Percentiles rank a stretch among this genome's conserved stretches.
Conservation (phyloP, 176 grass and related monocot species). For the Avena atlantica region DNA sequence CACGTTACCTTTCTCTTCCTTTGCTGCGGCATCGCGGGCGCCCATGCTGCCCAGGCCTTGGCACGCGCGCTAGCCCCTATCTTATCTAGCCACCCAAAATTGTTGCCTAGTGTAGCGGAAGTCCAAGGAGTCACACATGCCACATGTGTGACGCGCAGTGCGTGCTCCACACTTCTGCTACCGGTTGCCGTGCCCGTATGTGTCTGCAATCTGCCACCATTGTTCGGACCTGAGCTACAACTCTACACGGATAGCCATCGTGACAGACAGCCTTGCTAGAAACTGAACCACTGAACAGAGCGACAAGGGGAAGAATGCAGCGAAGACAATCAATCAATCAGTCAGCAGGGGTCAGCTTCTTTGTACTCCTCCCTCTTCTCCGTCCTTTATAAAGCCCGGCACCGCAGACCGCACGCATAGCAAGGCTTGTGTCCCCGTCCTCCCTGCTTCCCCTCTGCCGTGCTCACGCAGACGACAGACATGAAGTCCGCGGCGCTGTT, state of each 20-base stretch:
- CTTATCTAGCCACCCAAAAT: background rate
- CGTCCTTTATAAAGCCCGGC: slow-evolving; percentile 21
- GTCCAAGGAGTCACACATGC: background rate
- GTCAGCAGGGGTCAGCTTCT: background rate
- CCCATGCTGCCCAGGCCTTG: background rate
- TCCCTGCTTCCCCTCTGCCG: background rate
- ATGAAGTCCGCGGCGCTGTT: slow-evolving; percentile 18
- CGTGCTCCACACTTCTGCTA: background rate
- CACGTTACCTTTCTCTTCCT: slow-evolving; percentile 9
- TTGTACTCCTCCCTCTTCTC: background rate
- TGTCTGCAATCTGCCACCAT: background rate
- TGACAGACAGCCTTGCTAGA: background rate
- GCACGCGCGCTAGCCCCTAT: background rate
- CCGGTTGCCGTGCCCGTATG: background rate
- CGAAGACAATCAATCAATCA: background rate
- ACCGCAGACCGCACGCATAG: background rate
- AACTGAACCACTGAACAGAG: background rate
- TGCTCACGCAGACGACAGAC: background rate
- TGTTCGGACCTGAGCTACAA: background rate
- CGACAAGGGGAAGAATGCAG: background rate
- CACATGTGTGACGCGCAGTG: no score
- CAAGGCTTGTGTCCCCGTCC: background rate
- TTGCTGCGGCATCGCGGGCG: background rate
- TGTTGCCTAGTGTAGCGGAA: background rate
- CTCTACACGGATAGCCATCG: background rate